Percentiles rank a stretch among this genome's conserved stretches.
Evolutionary conservation across 805 yeast species (phyloP).

Genomic region (Candida maesae): DNA sequence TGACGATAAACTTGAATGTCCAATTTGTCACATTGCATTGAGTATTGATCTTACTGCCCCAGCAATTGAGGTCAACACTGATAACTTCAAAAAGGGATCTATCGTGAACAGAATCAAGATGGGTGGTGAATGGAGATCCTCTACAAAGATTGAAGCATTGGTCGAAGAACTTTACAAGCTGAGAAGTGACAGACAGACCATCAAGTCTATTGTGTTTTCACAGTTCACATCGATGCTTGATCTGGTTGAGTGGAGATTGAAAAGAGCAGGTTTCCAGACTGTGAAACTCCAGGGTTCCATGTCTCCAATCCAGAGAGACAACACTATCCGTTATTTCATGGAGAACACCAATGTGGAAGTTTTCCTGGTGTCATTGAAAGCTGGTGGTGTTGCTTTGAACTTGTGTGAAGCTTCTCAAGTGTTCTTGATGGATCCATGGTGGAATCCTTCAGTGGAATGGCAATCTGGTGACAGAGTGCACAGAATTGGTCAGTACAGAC

Average conservation of each 20-base stretch:
- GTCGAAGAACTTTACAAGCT: constrained; percentile 88
- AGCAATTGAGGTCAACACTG: constrained; percentile 61
- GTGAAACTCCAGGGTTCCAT: constrained; percentile 94
- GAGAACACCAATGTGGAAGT: constrained; percentile 90
- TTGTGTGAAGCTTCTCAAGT: constrained; percentile 97
- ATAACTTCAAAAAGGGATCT: constrained; percentile 53
- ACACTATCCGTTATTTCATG: constrained; percentile 88
- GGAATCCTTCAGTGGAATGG: constrained; percentile 99
- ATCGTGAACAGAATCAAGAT: constrained; percentile 86
- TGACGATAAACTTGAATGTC: constrained; percentile 66
- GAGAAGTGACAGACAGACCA: constrained; percentile 81
- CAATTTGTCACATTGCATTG: constrained; percentile 92
- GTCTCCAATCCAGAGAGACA: constrained; percentile 95
- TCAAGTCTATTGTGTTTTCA: constrained; percentile 94
- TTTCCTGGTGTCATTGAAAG: constrained; percentile 89
- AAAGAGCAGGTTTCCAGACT: constrained; percentile 91
- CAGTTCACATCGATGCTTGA: constrained; percentile 97
- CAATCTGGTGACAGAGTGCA: constrained; percentile 98
- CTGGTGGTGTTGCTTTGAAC: constrained; percentile 98
- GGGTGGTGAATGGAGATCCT: constrained; percentile 88
- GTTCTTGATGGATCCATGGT: constrained; percentile 96
- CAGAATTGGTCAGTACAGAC: constrained; percentile 93
- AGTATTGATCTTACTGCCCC: constrained; percentile 89
- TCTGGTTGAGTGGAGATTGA: constrained; percentile 90
- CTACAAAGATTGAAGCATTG: constrained; percentile 94